Base-by-base conservation (phyloP, 164 flowering plant species). In the Vitis rotundifolia region DNA sequence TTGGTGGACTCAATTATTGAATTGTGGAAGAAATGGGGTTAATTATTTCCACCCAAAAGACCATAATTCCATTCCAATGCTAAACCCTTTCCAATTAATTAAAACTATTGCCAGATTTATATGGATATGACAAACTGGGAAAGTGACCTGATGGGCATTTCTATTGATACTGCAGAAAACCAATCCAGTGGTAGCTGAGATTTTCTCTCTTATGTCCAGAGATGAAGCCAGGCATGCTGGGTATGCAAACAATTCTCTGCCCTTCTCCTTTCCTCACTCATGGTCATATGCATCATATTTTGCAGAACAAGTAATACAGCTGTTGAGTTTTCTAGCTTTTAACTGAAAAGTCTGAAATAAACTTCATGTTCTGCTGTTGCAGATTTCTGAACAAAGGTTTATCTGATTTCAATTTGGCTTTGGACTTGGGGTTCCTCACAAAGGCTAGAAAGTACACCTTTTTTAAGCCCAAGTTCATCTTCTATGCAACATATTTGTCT, bases 151-250 rank as follows among this genome's bases (percentile, higher is more conserved):
- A 37, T 37, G 7, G 7, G 44, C 44, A 3, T 37, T 37, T 37
- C 44, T 37, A 31, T 55, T 67, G 56, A 18, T 71, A 15, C 49
- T 79, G 75, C 94, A 92, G 97, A 94, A 94, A 91, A 92, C 97
- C 56, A 91, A 92, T 66, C 97, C 97, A 22, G 93, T 95, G 68
- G 97, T 95, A 26, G 99, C 99, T 12, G 99, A 95, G 81, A 92
- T 95, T 67, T 95, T 95, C 87, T 88, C 99, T n/a, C 96, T 95
- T 37, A 95, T 95, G 99, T 95, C 99, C 64, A 88, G 99, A 78
- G 99, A 95, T 71, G 99, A 95, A 86, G 99, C 99, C 55, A 90
- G 99, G 83, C 98, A 95, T 82, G 99, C 99, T 28, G 99, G 99
- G 99, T 94, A 90, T 68, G 90, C n/a, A 28, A 31, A 48, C 8